Conservation (phyloP, 2,329 filamentous ascomycete species). For the Hypoxylon sp. region DNA sequence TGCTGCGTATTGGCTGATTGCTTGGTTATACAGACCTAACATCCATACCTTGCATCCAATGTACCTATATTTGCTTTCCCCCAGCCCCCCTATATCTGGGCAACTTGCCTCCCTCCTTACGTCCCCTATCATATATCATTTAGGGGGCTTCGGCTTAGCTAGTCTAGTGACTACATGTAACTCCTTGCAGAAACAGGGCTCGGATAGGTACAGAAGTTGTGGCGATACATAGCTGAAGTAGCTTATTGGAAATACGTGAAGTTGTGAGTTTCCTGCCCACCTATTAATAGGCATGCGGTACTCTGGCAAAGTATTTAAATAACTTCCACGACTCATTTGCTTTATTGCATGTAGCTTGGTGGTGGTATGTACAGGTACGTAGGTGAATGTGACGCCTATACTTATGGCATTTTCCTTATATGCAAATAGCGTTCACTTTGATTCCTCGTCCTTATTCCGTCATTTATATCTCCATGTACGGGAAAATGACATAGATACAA, state of each 20-base stretch:
- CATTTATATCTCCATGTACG: not conserved
- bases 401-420: not conserved
- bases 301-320: no score
- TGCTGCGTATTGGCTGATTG: no score
- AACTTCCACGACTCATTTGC: no score
- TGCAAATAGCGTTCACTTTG: not conserved
- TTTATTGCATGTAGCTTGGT: no score
- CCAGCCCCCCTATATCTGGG: not conserved
- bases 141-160: not conserved
- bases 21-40: constrained; percentile 1
- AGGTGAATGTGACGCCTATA: not conserved
- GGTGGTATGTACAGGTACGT: no score
- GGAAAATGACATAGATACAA: not conserved
- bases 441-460: not conserved
- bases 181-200: not conserved
- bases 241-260: no score
- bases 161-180: not conserved
- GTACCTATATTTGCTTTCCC: not conserved
- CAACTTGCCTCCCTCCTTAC: not conserved
- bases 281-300: no score
- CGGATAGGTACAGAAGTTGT: not conserved
- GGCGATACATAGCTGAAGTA: not conserved
- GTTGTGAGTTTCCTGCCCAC: no score
- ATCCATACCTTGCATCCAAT: not conserved
- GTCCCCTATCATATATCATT: not conserved